A percentile compares a stretch with the other conserved stretches of the same genome.
These are phyloP conservation scores for Alternaria gaisen DNA, from an alignment of 2,329 filamentous ascomycete genomes.

Conservation along the genomic window DNA sequence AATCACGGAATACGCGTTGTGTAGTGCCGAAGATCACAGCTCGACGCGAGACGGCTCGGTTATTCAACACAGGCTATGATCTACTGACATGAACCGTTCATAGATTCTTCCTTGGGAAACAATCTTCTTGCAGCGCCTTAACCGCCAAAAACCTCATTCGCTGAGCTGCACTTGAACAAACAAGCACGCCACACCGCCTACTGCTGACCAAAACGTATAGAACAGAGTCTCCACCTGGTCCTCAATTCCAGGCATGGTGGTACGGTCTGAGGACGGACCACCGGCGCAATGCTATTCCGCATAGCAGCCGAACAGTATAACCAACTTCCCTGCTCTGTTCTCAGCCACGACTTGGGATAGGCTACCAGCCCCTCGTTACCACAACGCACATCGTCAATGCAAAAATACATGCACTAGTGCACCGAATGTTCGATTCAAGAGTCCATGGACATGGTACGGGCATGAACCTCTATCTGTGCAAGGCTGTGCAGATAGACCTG, in stretches of 20 bases:
- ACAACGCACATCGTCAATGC: constrained; percentile 1
- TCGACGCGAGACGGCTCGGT: constrained; percentile 5
- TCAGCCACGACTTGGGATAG: constrained; percentile 5
- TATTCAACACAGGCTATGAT: not conserved
- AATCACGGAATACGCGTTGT: not conserved
- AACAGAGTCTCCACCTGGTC: constrained; percentile 5
- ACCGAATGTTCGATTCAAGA: constrained; percentile 21
- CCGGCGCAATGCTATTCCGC: constrained; percentile 14
- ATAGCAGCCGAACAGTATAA: constrained; percentile 5
- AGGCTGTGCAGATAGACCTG: constrained; percentile 18
- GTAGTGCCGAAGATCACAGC: constrained; percentile 3
- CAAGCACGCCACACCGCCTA: constrained; percentile 28
- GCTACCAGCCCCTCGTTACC: constrained; percentile 1
- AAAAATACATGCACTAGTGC: constrained; percentile 15
- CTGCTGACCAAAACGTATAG: not conserved
- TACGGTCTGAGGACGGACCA: constrained; percentile 5
- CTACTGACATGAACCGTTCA: constrained; percentile 2
- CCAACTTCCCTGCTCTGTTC: constrained; percentile 4
- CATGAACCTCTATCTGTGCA: constrained; percentile 16
- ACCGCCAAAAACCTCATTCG: constrained; percentile 10
- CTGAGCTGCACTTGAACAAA: not conserved
- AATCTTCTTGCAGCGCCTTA: constrained; percentile 7
- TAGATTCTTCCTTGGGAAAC: not conserved
- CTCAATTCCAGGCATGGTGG: not conserved
- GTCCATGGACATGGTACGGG: constrained; percentile 18